Conservation (phyloP, 345 rosid species). For the Raphanus sativus region DNA sequence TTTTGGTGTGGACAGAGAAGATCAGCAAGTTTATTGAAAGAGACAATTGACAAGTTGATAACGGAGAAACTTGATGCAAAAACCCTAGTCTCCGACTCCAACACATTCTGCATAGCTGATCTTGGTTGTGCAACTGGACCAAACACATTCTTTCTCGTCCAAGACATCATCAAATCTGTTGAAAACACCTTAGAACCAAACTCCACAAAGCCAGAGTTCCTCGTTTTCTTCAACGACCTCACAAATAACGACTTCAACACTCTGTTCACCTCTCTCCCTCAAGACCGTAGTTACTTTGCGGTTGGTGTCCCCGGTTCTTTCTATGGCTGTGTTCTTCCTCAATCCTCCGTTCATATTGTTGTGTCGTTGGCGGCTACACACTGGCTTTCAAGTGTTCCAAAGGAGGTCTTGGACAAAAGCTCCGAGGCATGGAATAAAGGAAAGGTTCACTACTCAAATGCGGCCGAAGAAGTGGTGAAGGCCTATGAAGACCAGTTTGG, state of each 20-base stretch:
- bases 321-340: slow-evolving; percentile 42
- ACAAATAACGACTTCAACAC: slow-evolving; percentile 57
- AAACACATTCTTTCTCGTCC: slow-evolving; percentile 49
- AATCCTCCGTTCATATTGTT: slow-evolving; percentile 38
- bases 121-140: slow-evolving; percentile 76
- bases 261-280: slow-evolving; percentile 49
- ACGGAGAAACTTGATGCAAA: slow-evolving; percentile 45
- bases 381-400: slow-evolving; percentile 50
- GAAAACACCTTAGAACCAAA: slow-evolving; percentile 35
- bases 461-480: slow-evolving; percentile 36
- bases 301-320: slow-evolving; percentile 54
- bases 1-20: slow-evolving; percentile 44
- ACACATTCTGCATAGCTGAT: slow-evolving; percentile 51
- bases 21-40: slow-evolving; percentile 41
- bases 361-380: slow-evolving; percentile 42
- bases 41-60: slow-evolving; percentile 45
- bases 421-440: slow-evolving; percentile 54
- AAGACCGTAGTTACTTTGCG: slow-evolving; percentile 36
- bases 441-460: slow-evolving; percentile 41
- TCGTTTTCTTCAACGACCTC: slow-evolving; percentile 53
- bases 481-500: slow-evolving; percentile 45
- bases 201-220: slow-evolving; percentile 44
- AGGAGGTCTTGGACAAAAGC: slow-evolving; percentile 36
- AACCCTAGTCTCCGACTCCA: slow-evolving; percentile 37
- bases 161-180: slow-evolving; percentile 43